Evolutionary conservation across 2,329 filamentous ascomycete genomes (phyloP).

Genomic region (Seiridium unicorne): DNA sequence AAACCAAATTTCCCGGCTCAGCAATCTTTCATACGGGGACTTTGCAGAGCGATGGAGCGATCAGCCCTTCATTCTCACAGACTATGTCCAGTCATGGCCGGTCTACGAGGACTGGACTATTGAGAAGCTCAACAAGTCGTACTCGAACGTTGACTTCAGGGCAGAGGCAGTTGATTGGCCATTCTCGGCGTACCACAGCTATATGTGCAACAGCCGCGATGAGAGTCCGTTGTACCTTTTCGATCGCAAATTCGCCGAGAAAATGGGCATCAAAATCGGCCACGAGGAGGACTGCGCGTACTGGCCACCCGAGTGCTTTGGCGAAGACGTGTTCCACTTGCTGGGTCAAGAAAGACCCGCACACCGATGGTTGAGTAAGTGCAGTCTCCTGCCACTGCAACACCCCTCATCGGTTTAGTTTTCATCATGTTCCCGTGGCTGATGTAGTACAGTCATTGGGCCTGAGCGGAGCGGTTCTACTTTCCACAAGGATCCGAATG

Average conservation of each 20-base stretch:
- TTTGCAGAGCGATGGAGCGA: conserved; percentile 76
- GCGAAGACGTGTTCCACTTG: conserved; percentile 79
- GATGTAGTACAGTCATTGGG: conserved; percentile 58
- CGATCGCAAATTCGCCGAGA: conserved; percentile 81
- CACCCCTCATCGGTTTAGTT: no score
- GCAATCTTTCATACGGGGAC: conserved; percentile 67
- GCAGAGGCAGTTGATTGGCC: conserved; percentile 95
- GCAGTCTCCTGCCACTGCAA: no score
- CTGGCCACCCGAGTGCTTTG: conserved; percentile 81
- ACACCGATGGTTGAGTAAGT: conserved; percentile 74
- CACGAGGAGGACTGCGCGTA: conserved; percentile 57
- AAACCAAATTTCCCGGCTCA: conserved; percentile 72
- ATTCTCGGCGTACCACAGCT: conserved; percentile 74
- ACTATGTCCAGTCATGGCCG: conserved; percentile 80
- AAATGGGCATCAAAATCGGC: conserved; percentile 72
- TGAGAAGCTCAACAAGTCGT: conserved; percentile 61
- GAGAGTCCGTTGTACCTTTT: conserved; percentile 94
- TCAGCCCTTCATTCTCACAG: conserved; percentile 82
- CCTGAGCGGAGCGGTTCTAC: conserved; percentile 86
- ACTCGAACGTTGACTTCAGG: conserved; percentile 69
- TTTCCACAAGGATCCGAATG: conserved; percentile 84
- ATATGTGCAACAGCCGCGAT: conserved; percentile 77
- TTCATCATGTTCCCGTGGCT: neutral
- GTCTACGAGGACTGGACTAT: conserved; percentile 73
- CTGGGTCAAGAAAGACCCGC: conserved; percentile 78